Evolutionary conservation across 495 filamentous ascomycete genomes (phyloP).

Genomic region (Penicillium canescens): DNA sequence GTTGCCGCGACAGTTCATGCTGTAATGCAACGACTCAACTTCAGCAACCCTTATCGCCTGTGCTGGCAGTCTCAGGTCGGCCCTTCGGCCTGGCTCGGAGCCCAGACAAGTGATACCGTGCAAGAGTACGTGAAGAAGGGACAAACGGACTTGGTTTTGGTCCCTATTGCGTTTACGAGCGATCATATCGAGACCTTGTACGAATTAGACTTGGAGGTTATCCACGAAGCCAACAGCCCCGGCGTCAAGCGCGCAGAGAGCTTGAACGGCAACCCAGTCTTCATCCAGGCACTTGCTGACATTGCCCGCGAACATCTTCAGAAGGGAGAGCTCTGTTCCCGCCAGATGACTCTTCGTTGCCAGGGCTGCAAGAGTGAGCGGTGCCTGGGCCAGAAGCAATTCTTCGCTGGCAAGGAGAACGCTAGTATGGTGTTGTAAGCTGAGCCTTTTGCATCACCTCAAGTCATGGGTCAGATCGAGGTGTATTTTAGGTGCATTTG

Average conservation of each 20-base stretch:
- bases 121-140: conserved; percentile 86
- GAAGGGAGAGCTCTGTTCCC: conserved; percentile 65
- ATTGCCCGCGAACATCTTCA: conserved; percentile 78
- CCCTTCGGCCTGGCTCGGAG: conserved; percentile 91
- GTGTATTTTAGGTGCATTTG: background rate
- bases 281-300: conserved; percentile 88
- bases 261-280: conserved; percentile 87
- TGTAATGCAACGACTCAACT: conserved; percentile 86
- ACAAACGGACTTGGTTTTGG: conserved; percentile 85
- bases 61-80: conserved; percentile 99
- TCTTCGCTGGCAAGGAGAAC: conserved; percentile 64
- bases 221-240: conserved; percentile 78
- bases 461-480: background rate
- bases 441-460: too few relatives aligned
- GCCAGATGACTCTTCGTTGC: conserved; percentile 89
- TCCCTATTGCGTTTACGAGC: conserved; percentile 96
- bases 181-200: conserved; percentile 98
- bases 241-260: conserved; percentile 88
- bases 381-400: conserved; percentile 89
- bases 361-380: conserved; percentile 90
- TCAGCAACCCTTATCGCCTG: conserved; percentile 85
- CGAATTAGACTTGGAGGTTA: conserved; percentile 94
- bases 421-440: conserved; percentile 36
- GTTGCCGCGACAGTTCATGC: conserved; percentile 97
- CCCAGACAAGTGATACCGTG: conserved; percentile 87